Evolutionary conservation across 495 filamentous ascomycete species (phyloP).

Genomic region (Tetracladium setigerum): DNA sequence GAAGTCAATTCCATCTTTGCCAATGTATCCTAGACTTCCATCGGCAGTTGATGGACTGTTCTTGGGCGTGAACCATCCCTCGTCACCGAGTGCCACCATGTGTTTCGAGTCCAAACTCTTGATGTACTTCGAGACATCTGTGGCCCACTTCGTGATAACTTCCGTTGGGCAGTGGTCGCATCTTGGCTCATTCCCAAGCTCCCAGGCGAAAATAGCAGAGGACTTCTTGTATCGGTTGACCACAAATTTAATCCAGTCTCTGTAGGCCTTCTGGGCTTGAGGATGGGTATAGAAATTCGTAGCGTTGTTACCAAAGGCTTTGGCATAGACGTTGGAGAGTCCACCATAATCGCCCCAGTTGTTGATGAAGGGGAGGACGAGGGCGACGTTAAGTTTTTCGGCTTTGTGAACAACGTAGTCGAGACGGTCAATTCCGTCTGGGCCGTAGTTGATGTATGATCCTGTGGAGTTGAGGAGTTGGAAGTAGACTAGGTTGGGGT

Average conservation of each 20-base stretch:
- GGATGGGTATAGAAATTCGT: conserved; percentile 32
- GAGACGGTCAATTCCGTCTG: conserved; percentile 54
- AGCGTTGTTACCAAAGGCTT: too few species aligned
- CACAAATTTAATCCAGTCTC: conserved; percentile 47
- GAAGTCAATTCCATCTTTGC: conserved; percentile 43
- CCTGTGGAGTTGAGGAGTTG: conserved; percentile 26
- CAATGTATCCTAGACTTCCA: conserved; percentile 40
- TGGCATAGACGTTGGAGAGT: conserved; percentile 14
- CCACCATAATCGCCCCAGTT: conserved; percentile 60
- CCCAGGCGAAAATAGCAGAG: conserved; percentile 52
- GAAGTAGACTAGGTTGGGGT: conserved; percentile 23
- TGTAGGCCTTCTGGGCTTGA: conserved; percentile 40
- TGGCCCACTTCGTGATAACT: conserved; percentile 48
- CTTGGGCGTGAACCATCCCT: conserved; percentile 28
- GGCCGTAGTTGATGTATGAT: conserved; percentile 31
- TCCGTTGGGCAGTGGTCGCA: conserved; percentile 44
- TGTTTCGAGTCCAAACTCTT: conserved; percentile 48
- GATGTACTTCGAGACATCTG: conserved; percentile 44
- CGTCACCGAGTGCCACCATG: conserved; percentile 51
- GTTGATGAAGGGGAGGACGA: conserved; percentile 52
- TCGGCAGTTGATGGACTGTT: conserved; percentile 17
- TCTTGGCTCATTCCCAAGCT: conserved; percentile 54
- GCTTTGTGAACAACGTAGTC: conserved; percentile 49
- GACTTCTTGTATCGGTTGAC: conserved; percentile 45
- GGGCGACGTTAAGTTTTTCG: conserved; percentile 43